These are phyloP conservation scores for Pontederia crassipes DNA, from an alignment of 176 grass and related monocot genomes.

Conservation along the genomic window DNA sequence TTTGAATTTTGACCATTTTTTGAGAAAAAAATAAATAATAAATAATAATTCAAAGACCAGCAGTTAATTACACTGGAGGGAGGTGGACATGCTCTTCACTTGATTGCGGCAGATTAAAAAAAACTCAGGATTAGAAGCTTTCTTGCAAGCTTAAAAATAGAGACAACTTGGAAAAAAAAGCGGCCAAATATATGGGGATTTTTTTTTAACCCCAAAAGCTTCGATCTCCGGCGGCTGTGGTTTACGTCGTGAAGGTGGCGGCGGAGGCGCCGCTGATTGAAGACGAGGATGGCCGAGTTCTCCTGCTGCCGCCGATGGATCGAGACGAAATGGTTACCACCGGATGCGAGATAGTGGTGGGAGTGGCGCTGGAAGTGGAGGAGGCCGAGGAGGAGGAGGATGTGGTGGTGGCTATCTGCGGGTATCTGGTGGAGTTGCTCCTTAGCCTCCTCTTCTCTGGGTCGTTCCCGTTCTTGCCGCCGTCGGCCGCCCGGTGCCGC, in stretches of 20 bases:
- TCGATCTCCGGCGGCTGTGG: neutral
- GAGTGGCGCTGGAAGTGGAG: neutral
- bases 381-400: neutral
- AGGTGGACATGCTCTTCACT: no score
- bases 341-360: neutral
- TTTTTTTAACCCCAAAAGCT: no score
- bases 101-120: no score
- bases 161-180: no score
- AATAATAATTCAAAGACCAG: no score
- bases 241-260: neutral
- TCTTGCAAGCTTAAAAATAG: no score
- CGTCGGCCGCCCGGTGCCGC: neutral
- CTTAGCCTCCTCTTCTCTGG: neutral
- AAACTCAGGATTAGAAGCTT: no score
- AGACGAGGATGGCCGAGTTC: neutral
- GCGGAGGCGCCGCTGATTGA: neutral
- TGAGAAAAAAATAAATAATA: no score
- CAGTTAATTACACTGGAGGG: no score
- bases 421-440: constrained; percentile 4
- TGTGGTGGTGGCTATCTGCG: neutral
- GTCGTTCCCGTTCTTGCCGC: neutral
- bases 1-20: no score
- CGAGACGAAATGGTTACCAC: neutral
- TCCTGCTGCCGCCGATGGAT: neutral
- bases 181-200: no score